Conservation (phyloP, 768 basidiomycete species). For the Trametes punicea region DNA sequence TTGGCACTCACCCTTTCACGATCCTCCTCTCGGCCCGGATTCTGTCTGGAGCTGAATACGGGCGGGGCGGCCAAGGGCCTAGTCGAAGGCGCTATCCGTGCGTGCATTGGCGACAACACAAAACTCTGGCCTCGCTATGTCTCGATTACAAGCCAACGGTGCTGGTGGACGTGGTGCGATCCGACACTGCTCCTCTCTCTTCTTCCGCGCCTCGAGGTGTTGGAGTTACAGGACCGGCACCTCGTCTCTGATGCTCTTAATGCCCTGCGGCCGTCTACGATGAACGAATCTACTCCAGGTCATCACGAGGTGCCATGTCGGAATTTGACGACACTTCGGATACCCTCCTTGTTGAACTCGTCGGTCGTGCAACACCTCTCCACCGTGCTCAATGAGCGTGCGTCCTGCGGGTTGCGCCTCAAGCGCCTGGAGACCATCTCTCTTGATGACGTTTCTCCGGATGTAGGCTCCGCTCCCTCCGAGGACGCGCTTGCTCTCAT, state of each 20-base stretch:
- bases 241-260: neutral
- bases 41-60: slow-evolving; percentile 7
- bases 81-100: neutral
- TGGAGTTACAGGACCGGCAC: neutral
- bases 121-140: neutral
- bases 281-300: neutral
- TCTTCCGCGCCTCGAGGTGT: neutral
- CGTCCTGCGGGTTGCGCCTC: no score
- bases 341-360: neutral
- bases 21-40: neutral
- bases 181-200: neutral
- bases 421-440: no score
- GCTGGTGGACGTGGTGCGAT: slow-evolving; percentile 15
- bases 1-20: neutral
- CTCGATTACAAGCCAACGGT: slow-evolving; percentile 2
- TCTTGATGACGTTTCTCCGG: no score
- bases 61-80: neutral
- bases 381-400: no score
- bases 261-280: neutral
- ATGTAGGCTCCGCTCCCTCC: no score
- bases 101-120: neutral
- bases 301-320: neutral
- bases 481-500: no score
- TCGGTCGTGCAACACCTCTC: no score
- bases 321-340: neutral